Conservation (phyloP, 495 filamentous ascomycete species). For the Aspergillus panamensis region DNA sequence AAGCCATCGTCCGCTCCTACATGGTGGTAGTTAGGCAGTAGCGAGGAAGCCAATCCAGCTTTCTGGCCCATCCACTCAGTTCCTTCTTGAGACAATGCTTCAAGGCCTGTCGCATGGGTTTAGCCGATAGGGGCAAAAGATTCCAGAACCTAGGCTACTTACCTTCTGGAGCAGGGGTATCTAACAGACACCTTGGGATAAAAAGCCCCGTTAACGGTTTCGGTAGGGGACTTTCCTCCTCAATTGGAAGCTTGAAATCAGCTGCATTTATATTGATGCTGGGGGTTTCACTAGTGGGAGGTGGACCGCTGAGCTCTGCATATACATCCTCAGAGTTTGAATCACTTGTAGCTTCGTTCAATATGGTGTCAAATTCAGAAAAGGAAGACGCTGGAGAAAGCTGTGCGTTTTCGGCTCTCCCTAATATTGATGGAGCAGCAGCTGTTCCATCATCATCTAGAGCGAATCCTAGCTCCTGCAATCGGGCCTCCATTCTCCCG, state of each 20-base stretch:
- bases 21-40: neutral
- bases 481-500: constrained; percentile 8
- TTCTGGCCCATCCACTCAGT: constrained; percentile 20
- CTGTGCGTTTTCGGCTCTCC: neutral
- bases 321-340: neutral
- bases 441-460: neutral
- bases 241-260: neutral
- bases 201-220: constrained; percentile 7
- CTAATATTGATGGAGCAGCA: neutral
- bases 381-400: neutral
- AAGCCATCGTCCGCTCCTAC: neutral
- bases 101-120: constrained; percentile 10
- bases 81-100: constrained; percentile 14
- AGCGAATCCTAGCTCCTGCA: constrained; percentile 8
- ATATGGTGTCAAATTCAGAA: neutral
- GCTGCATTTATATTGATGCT: neutral
- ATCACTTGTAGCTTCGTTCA: neutral
- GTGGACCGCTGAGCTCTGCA: neutral
- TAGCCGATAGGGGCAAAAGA: neutral
- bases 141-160: neutral
- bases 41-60: neutral
- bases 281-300: neutral
- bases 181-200: constrained; percentile 16
- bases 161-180: constrained; percentile 9
- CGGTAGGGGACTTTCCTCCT: neutral